Base-by-base conservation (phyloP, 441 rosid species). In the Gossypium gossypioides region DNA sequence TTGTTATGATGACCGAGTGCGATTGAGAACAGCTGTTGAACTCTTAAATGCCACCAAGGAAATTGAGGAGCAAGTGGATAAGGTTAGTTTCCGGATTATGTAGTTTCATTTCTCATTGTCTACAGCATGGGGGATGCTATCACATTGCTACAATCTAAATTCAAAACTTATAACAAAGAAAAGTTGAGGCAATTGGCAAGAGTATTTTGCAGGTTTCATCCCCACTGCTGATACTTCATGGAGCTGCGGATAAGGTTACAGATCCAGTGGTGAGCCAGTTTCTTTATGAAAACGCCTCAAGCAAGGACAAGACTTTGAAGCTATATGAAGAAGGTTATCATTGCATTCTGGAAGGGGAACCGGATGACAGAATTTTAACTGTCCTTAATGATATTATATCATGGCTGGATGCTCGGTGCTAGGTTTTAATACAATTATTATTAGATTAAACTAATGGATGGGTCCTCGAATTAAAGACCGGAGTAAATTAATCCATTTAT, bases 291-390 rank as follows among this genome's bases (percentile, higher is more conserved):
- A 81, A 80, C 71, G 89, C 97, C 69, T 84, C 91, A 1, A 90
- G 92, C 85, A 71, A 81, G 73, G 97, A 92, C 81, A 94, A 92
- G 78, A 92, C 94, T 13, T 75, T 94, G 42, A 90, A 90, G 85
- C 88, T 94, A 7, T 94, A 94, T 65, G 89, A 90, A 5, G 92
- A 75, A 24, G 90, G 96, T 32, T 94, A 85, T 82, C 98, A 94
- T 82, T 84, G 93, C 80, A 90, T 94, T 77, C 91, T 91, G 3
- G 96, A 94, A 85, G 97, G 97, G 19, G 98, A 91, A 73, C 91
- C 93, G 10, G 97, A 88, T 67, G 89, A 85, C 56, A 82, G 84
- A 68, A 91, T 90, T 37, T 81, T 81, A 75, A 71, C 81, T 0
- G 89, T 85, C 55, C 82, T 90, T 3, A 71, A 81, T 57, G 96